phyloP scores from a whole-genome alignment of 2,329 filamentous ascomycete species.

The Pseudogymnoascus sp. region DNA sequence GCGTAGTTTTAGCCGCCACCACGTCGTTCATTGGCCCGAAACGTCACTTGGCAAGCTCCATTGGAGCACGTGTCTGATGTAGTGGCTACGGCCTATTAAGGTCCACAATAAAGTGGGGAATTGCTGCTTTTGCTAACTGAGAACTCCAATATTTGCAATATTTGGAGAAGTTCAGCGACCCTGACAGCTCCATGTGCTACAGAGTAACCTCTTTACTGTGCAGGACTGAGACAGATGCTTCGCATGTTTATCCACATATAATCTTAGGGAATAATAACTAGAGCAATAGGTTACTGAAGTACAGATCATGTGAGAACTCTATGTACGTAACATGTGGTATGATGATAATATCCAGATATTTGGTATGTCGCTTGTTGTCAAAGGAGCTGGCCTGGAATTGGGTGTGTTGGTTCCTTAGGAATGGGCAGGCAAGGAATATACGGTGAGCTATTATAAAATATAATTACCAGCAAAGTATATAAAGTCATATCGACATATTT shows the following conservation, averaged over 20 bases:
- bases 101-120: background rate
- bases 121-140: background rate
- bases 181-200: background rate
- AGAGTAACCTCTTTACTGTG: background rate
- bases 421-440: background rate
- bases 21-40: background rate
- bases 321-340: background rate
- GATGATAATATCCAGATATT: background rate
- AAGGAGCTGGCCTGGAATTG: background rate
- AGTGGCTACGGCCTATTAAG: background rate
- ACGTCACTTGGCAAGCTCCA: background rate
- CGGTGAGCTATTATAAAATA: background rate
- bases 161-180: background rate
- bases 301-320: background rate
- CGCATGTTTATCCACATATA: background rate
- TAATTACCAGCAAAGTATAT: too few relatives aligned
- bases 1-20: background rate
- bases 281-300: background rate
- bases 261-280: background rate
- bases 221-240: background rate
- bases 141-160: background rate
- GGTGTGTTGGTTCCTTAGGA: background rate
- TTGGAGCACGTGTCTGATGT: constrained; percentile 1
- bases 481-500: background rate
- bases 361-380: background rate